These are phyloP conservation scores for Aspergillus ochraceus DNA, from an alignment of 2,329 filamentous ascomycete genomes.

Conservation along the genomic window DNA sequence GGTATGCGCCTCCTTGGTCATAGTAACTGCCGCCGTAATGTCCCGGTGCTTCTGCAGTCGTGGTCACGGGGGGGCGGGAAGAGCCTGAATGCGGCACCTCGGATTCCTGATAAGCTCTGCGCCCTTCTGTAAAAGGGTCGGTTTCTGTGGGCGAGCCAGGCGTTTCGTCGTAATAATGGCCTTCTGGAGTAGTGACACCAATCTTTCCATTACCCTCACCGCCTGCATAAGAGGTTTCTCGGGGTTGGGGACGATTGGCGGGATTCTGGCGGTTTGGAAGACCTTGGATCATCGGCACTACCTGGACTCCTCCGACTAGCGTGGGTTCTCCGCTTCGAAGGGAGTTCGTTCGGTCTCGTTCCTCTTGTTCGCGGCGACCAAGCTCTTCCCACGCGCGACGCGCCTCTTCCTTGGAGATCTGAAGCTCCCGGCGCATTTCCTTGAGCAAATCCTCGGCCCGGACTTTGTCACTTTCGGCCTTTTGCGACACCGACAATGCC, in stretches of 20 bases:
- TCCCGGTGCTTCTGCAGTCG: slow-evolving; percentile 29
- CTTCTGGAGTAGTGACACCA: slow-evolving; percentile 25
- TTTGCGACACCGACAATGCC: slow-evolving; percentile 64
- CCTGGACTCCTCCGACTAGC: slow-evolving; percentile 87
- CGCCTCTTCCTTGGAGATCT: slow-evolving; percentile 95
- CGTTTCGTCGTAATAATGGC: slow-evolving; percentile 53
- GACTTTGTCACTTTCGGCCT: slow-evolving; percentile 66
- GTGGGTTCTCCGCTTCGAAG: slow-evolving; percentile 85
- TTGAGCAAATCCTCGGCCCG: slow-evolving; percentile 74
- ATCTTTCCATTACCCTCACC: slow-evolving; percentile 32
- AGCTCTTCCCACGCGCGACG: slow-evolving; percentile 96
- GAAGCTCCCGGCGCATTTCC: slow-evolving; percentile 89
- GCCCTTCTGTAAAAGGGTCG: slow-evolving; percentile 61
- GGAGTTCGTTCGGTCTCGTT: slow-evolving; percentile 82
- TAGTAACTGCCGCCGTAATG: slow-evolving; percentile 36
- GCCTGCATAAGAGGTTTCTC: slow-evolving; percentile 46
- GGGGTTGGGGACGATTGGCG: slow-evolving; percentile 47
- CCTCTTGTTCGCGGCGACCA: slow-evolving; percentile 87
- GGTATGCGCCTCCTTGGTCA: slow-evolving; percentile 39
- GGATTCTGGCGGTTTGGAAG: slow-evolving; percentile 58
- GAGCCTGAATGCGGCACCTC: slow-evolving; percentile 12
- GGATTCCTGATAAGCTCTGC: slow-evolving; percentile 12
- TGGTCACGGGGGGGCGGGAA: slow-evolving; percentile 32
- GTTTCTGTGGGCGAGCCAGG: slow-evolving; percentile 57
- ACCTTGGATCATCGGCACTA: slow-evolving; percentile 85